A percentile compares a stretch with the other conserved stretches of the same genome.
phyloP scores from a whole-genome alignment of 192 early-diverging fungal genomes.

The Linnemannia zychae region DNA sequence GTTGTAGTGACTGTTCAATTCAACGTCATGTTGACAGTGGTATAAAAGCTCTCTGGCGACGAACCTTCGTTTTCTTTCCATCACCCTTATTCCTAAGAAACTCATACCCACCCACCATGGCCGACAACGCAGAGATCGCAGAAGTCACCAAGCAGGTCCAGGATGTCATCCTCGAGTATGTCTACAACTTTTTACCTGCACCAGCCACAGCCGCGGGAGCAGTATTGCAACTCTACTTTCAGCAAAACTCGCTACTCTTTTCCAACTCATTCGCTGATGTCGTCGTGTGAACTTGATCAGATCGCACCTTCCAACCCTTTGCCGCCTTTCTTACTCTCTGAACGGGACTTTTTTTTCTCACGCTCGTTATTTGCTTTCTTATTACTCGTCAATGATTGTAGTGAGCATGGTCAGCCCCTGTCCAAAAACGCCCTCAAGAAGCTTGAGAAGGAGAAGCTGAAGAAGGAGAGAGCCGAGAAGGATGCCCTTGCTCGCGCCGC shows the following conservation, averaged over 20 bases:
- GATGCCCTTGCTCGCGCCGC: conserved; percentile 81
- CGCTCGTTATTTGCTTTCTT: neutral
- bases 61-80: neutral
- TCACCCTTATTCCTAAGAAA: neutral
- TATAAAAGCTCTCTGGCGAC: neutral
- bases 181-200: neutral
- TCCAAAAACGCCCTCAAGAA: conserved; percentile 96
- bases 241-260: neutral
- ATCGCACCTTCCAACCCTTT: neutral
- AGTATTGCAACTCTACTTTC: neutral
- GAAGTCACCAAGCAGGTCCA: conserved; percentile 55
- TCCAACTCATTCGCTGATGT: neutral
- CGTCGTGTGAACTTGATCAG: neutral
- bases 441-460: conserved; percentile 90
- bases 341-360: neutral
- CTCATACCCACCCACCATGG: conserved; percentile 21
- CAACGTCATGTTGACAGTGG: conserved; percentile 10
- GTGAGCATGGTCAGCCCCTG: conserved; percentile 89
- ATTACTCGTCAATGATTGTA: neutral
- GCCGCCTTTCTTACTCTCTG: no score
- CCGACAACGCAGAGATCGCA: conserved; percentile 35
- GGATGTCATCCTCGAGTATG: conserved; percentile 53
- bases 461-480: conserved; percentile 79
- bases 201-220: neutral
- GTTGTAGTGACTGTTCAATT: conserved; percentile 24